A percentile compares a stretch with the other conserved stretches of the same genome.
Evolutionary conservation across 441 rosid species (phyloP).

Genomic region (Eutrema salsugineum): DNA sequence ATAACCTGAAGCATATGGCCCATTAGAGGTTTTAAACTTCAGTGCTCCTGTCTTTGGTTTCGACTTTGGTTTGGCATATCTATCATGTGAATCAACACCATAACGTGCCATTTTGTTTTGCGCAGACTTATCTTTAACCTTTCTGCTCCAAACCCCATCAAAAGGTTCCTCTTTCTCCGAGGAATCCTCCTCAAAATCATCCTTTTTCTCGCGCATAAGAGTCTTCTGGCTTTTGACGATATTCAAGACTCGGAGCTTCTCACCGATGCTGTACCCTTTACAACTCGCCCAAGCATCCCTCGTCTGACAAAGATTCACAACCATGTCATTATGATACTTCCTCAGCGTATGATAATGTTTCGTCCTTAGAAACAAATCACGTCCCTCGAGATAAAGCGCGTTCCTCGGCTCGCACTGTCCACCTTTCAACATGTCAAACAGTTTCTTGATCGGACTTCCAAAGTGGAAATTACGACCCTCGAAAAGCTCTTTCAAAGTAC

Average conservation of each 20-base stretch:
- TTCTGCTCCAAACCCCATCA: conserved; percentile 60
- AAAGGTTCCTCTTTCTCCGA: conserved; percentile 59
- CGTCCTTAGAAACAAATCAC: conserved; percentile 60
- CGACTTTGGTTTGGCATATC: conserved; percentile 60
- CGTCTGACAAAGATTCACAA: conserved; percentile 70
- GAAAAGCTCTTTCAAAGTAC: conserved; percentile 75
- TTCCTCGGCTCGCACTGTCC: conserved; percentile 97
- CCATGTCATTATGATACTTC: conserved; percentile 82
- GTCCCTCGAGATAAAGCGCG: conserved; percentile 84
- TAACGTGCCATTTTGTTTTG: conserved; percentile 40
- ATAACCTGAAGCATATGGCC: conserved; percentile 42
- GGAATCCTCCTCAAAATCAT: conserved; percentile 59
- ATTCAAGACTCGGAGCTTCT: conserved; percentile 88
- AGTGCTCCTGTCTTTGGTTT: conserved; percentile 50
- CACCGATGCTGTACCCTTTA: conserved; percentile 80
- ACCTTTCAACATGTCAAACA: conserved; percentile 90
- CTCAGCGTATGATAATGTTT: conserved; percentile 83
- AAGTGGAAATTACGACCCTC: conserved; percentile 80
- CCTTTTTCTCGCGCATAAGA: conserved; percentile 72
- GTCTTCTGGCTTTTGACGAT: conserved; percentile 81
- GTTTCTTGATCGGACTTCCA: conserved; percentile 74
- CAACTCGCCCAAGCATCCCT: conserved; percentile 90
- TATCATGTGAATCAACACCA: conserved; percentile 39
- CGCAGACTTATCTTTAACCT: conserved; percentile 46
- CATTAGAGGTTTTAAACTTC: conserved; percentile 40